phyloP scores from a whole-genome alignment of 768 basidiomycete genomes.

The Lactarius trivialis region DNA sequence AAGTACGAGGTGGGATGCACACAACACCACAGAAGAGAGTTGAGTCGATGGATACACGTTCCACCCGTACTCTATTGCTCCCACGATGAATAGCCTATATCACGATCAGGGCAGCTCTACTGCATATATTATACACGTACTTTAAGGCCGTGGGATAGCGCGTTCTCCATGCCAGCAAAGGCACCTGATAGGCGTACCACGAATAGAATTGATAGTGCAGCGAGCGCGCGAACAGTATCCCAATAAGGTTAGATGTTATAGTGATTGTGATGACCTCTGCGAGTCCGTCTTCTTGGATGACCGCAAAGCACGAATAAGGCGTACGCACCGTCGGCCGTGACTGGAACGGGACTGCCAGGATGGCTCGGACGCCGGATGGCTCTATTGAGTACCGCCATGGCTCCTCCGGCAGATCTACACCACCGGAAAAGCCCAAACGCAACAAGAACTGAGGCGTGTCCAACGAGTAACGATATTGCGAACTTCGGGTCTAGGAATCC shows the following conservation, averaged over 20 bases:
- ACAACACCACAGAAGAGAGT: conserved; percentile 52
- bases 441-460: conserved; percentile 54
- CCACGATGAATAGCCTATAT: conserved; percentile 52
- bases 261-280: conserved; percentile 74
- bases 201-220: conserved; percentile 98
- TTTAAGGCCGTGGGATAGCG: conserved; percentile 54
- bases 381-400: conserved; percentile 44
- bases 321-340: conserved; percentile 60
- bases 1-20: conserved; percentile 45
- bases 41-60: conserved; percentile 78
- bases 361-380: conserved; percentile 46
- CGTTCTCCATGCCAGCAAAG: conserved; percentile 75
- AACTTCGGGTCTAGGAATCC: conserved; percentile 62
- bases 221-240: conserved; percentile 87
- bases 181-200: conserved; percentile 92
- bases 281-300: neutral
- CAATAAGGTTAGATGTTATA: conserved; percentile 88
- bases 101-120: conserved; percentile 4
- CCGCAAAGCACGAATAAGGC: conserved; percentile 18
- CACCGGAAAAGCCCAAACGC: conserved; percentile 69
- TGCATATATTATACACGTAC: conserved; percentile 40
- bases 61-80: conserved; percentile 78
- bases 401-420: conserved; percentile 71
- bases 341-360: conserved; percentile 40
- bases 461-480: conserved; percentile 55